Evolutionary conservation across 2,329 filamentous ascomycete species (phyloP), one percentile per base, ranked within the genome.

Genomic region (Colletotrichum godetiae): DNA sequence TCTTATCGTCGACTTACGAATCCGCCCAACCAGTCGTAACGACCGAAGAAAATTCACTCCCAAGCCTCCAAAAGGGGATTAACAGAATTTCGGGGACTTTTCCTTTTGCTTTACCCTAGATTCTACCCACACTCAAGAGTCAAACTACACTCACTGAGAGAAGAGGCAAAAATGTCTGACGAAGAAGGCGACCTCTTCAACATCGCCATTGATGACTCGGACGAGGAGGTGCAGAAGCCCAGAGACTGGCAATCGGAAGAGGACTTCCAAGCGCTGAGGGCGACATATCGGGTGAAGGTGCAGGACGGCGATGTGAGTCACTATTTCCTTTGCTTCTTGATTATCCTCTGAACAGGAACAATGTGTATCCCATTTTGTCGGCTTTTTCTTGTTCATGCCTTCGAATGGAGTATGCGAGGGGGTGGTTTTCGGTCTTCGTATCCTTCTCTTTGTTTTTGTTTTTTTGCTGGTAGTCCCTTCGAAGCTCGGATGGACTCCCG

Each of bases 301-400:
- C 88, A 90, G 77, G 88, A 90, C 73, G 89, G 89, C 71, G 81
- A 90, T 76, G 89, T 89, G 77, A 74, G 83, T 78, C 22, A 61
- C n/a, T 19, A 22, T 42, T 6, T 19, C 4, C 15, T 52, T 22
- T n/a, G 33, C 27, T 42, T 58, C 37, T 19, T 69, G 59, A n/a
- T 66, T 46, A 62, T 49, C n/a, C 15, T 49, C 27, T 31, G 10
- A 4, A 24, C 11, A 15, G 6, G 19, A 24, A 60, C 35, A 22
- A 7, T 8, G 24, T 8, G 37, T 42, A 29, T n/a, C 10, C 3
- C 35, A 49, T 49, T 4, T 22, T 19, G 19, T 49, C 22, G 42
- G 42, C 19, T 49, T 22, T 49, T 7, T 12, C 11, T 35, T n/a
- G 4, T 5, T 22, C n/a, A 49, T 49, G 12, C 19, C 1, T 22